Percentiles rank a stretch among this genome's conserved stretches.
Conservation (phyloP, 1,139 yeast genomes). For the Pichia kudriavzevii region DNA sequence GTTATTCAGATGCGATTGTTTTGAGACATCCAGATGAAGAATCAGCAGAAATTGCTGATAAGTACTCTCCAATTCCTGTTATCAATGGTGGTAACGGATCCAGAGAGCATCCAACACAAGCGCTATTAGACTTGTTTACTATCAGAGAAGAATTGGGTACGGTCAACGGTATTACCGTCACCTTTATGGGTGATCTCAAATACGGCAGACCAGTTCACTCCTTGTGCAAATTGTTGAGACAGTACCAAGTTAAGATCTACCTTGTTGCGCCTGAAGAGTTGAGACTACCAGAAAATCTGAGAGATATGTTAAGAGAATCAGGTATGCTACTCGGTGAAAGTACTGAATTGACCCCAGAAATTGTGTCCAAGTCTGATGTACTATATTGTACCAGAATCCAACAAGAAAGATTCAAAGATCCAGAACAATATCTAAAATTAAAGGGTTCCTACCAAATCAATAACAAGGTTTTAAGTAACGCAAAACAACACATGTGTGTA, state of each 20-base stretch:
- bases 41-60: conserved; percentile 90
- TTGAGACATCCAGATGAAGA: conserved; percentile 93
- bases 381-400: conserved; percentile 97
- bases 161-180: conserved; percentile 94
- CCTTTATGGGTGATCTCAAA: conserved; percentile 98
- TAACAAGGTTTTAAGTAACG: conserved; percentile 81
- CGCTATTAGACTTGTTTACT: conserved; percentile 92
- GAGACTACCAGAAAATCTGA: conserved; percentile 67
- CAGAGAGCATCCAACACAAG: conserved; percentile 98
- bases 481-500: conserved; percentile 97
- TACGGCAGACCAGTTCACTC: conserved; percentile 99
- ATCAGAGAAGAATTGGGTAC: conserved; percentile 98
- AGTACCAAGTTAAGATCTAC: conserved; percentile 89
- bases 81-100: conserved; percentile 98
- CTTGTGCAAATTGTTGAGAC: conserved; percentile 79
- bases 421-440: conserved; percentile 73
- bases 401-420: conserved; percentile 84
- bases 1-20: conserved; percentile 95
- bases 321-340: conserved; percentile 71
- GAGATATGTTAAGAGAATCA: conserved; percentile 52
- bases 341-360: conserved; percentile 69
- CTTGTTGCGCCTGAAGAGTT: conserved; percentile 88
- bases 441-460: conserved; percentile 91
- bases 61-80: conserved; percentile 94
- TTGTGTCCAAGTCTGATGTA: conserved; percentile 86